phyloP scores from a whole-genome alignment of 768 basidiomycete genomes.

The Mycena galericulata region DNA sequence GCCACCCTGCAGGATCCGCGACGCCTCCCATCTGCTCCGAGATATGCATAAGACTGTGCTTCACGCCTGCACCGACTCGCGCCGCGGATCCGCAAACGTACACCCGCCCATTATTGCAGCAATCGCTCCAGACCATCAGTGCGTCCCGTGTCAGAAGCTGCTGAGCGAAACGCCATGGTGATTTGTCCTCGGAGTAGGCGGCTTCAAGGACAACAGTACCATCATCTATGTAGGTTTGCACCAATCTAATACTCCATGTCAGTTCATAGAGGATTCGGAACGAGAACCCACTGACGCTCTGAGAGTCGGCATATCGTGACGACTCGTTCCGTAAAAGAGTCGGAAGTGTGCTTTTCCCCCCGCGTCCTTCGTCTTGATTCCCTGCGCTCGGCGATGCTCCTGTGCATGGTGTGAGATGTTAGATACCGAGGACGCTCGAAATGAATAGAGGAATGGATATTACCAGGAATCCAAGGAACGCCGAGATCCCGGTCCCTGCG shows the following conservation, averaged over 20 bases:
- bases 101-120: slow-evolving; percentile 18
- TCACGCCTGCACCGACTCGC: slow-evolving; percentile 16
- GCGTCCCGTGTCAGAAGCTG: slow-evolving; percentile 29
- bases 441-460: not conserved
- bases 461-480: slow-evolving; percentile 32
- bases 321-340: slow-evolving; percentile 24
- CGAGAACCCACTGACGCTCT: not conserved
- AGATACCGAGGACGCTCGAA: not conserved
- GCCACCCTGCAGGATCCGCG: slow-evolving; percentile 7
- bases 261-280: not conserved
- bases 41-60: slow-evolving; percentile 16
- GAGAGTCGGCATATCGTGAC: not conserved
- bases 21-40: slow-evolving; percentile 25
- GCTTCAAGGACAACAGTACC: slow-evolving; percentile 25
- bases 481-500: slow-evolving; percentile 25
- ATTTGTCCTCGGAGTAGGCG: slow-evolving; percentile 22
- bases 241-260: slow-evolving; percentile 3
- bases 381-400: slow-evolving; percentile 28
- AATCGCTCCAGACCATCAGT: slow-evolving; percentile 24
- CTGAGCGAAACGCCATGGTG: slow-evolving; percentile 27
- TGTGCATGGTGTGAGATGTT: no score
- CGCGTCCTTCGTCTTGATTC: slow-evolving; percentile 15
- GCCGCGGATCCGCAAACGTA: slow-evolving; percentile 22
- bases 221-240: slow-evolving; percentile 15
- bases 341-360: slow-evolving; percentile 19